phyloP scores from a whole-genome alignment of 331 rosid species.

The Rhamnella rubrinervis region DNA sequence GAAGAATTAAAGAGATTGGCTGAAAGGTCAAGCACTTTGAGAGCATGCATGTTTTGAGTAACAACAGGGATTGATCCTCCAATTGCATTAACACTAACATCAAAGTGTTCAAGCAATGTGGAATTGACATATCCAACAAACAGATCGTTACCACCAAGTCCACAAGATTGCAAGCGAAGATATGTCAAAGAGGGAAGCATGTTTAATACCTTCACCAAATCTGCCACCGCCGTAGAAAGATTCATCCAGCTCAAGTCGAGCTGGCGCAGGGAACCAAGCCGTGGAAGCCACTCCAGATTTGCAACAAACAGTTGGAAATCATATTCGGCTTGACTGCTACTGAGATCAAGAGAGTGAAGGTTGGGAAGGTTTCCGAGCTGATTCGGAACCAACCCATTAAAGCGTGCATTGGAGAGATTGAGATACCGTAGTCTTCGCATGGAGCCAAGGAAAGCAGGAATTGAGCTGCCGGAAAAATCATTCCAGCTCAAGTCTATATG shows the following conservation, averaged over 20 bases:
- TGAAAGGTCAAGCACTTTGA: conserved; percentile 24
- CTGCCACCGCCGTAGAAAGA: background rate
- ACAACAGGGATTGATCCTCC: conserved; percentile 25
- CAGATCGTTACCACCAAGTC: background rate
- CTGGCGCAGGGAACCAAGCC: conserved; percentile 18
- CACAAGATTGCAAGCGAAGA: conserved; percentile 5
- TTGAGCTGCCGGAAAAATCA: conserved; percentile 8
- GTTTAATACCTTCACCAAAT: conserved; percentile 29
- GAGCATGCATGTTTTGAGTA: conserved; percentile 22
- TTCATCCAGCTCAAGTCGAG: conserved; percentile 20
- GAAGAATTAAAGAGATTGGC: conserved; percentile 16
- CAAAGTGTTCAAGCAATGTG: conserved; percentile 16
- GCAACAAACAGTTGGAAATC: background rate
- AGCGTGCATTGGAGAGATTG: conserved; percentile 22
- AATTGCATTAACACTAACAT: conserved; percentile 14
- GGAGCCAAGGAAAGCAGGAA: conserved; percentile 31
- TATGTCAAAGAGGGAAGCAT: conserved; percentile 23
- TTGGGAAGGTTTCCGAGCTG: conserved; percentile 27
- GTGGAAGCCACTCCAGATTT: conserved; percentile 24
- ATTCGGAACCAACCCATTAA: conserved; percentile 29
- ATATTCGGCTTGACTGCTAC: conserved; percentile 10
- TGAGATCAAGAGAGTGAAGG: conserved; percentile 29
- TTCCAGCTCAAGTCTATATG: conserved; percentile 34
- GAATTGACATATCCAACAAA: conserved; percentile 2
- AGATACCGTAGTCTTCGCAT: conserved; percentile 15